These are phyloP conservation scores for Plantago coronopus DNA, from an alignment of 305 asterid species.

Conservation along the genomic window DNA sequence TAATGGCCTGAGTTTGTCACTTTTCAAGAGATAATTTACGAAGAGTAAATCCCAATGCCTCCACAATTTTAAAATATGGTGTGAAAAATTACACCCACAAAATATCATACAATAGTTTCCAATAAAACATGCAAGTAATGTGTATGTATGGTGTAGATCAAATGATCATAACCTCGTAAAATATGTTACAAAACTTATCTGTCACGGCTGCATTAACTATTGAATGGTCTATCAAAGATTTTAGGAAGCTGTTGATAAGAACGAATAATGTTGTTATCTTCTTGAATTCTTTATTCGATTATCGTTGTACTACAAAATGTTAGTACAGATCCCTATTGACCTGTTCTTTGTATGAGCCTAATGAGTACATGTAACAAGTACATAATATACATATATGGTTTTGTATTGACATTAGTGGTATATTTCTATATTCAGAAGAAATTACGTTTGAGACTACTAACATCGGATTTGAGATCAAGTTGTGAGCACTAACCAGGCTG, in stretches of 20 bases:
- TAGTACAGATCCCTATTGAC: conserved; percentile 16
- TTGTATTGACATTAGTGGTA: not conserved
- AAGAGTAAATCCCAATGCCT: conserved; percentile 9
- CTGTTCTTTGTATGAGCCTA: not conserved
- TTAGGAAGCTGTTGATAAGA: conserved; percentile 22
- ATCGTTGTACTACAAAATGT: not conserved
- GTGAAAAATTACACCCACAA: conserved; percentile 6
- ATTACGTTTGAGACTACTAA: not conserved
- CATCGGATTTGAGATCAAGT: not conserved
- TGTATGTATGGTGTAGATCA: conserved; percentile 10
- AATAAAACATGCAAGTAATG: conserved; percentile 12
- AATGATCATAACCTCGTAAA: conserved; percentile 18
- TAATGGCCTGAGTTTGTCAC: not conserved
- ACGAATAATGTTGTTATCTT: conserved; percentile 14
- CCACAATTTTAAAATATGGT: not conserved
- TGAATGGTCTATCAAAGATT: conserved; percentile 7
- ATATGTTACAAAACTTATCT: conserved; percentile 17
- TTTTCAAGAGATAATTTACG: conserved; percentile 7
- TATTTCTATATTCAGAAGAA: not conserved
- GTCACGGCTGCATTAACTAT: conserved; percentile 17
- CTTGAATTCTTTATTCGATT: conserved; percentile 11
- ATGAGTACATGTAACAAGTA: not conserved
- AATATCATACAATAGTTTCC: conserved; percentile 19
- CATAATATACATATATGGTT: not conserved
- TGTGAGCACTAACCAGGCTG: conserved; percentile 8